Evolutionary conservation across 768 basidiomycete species (phyloP), one percentile per base, ranked within the genome.

Genomic region (Tricholoma sp.): DNA sequence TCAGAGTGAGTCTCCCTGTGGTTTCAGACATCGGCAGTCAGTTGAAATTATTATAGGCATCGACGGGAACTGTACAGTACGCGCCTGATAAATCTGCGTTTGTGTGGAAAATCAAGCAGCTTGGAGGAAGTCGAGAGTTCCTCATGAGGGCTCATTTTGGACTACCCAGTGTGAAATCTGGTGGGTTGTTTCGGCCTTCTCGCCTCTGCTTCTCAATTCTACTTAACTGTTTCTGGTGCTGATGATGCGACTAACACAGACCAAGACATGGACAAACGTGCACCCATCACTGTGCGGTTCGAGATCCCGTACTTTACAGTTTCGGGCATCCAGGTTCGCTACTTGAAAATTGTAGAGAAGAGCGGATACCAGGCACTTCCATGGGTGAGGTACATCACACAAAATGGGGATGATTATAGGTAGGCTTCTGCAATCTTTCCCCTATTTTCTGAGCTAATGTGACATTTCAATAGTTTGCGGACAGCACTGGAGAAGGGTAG

Each of bases 241-340:
- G 3, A 35, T 58, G 50, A 11, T n/a, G 14, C 16, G 8, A 49
- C 24, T 14, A 7, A 31, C 16, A 24, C 62, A 82, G 83, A 84
- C 66, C 84, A 85, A 74, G 93, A 95, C 45, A 74, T 82, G 37
- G 94, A 95, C 60, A 92, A 93, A 66, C 88, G 93, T 19, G 87
- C 94, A 9, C 97, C 97, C 0, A 97, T 98, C 61, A 91, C 91
- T 0, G 96, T 98, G 69, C 94, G 93, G 72, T 99, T 94, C 61
- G 96, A 98, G 75, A 98, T 99, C 41, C 96, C 97, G 0, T 98
- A 98, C 74, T 98, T 98, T 70, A 98, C 96, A 0, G 94, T 97
- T 4, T 95, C 94, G 0, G 95, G 95, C 4, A 94, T 98, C 57
- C 96, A 98, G 72, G 97, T 99, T 12, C 84, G 97, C 52, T 98